These are phyloP conservation scores for Pelargonium exstipulatum DNA, from an alignment of 441 rosid genomes.

Conservation along the genomic window DNA sequence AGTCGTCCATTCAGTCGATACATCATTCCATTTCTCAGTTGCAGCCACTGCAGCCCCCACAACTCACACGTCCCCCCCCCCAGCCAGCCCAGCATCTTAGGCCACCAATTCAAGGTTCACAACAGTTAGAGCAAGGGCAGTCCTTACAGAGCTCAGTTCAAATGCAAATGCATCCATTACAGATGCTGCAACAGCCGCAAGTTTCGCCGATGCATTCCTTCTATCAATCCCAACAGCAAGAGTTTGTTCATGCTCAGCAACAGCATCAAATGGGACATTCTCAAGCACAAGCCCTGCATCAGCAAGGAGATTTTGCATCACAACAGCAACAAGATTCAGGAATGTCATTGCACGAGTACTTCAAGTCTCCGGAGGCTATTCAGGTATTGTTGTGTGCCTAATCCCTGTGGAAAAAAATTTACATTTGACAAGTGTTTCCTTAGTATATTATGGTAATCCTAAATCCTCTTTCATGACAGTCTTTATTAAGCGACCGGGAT, in stretches of 20 bases:
- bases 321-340: constrained; percentile 70
- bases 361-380: constrained; percentile 89
- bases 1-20: constrained; percentile 47
- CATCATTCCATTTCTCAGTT: constrained; percentile 48
- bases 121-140: constrained; percentile 56
- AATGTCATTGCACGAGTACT: constrained; percentile 78
- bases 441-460: constrained; percentile 15
- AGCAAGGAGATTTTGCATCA: constrained; percentile 50
- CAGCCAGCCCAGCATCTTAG: constrained; percentile 80
- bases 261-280: constrained; percentile 51
- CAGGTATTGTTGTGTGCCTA: constrained; percentile 41
- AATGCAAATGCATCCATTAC: constrained; percentile 61
- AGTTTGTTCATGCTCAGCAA: constrained; percentile 52
- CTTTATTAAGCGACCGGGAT: constrained; percentile 77
- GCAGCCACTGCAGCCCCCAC: constrained; percentile 70
- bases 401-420: neutral
- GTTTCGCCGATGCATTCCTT: constrained; percentile 48
- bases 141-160: constrained; percentile 55
- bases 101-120: constrained; percentile 56
- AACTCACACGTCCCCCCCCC: constrained; percentile 63
- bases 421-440: constrained; percentile 7
- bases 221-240: constrained; percentile 71
- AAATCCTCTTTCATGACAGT: constrained; percentile 43
- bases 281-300: constrained; percentile 37
- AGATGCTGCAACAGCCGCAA: constrained; percentile 61